These are phyloP conservation scores for Saccharum spontaneum DNA, from an alignment of 176 grass and related monocot species.

Conservation along the genomic window DNA sequence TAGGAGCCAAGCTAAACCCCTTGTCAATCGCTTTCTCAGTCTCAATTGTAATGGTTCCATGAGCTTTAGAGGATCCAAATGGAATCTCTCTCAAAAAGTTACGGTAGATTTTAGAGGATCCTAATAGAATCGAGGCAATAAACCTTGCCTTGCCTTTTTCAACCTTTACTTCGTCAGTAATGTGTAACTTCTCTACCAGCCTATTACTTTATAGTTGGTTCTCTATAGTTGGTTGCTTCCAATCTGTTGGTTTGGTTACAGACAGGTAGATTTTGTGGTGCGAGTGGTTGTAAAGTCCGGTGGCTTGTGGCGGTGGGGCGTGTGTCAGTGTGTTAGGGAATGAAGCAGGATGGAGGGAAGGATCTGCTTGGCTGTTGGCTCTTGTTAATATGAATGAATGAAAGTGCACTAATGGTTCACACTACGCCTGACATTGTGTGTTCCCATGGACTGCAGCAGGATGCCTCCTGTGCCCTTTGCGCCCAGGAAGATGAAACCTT, in stretches of 20 bases:
- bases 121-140: not conserved
- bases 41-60: not conserved
- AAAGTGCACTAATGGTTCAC: not conserved
- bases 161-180: not conserved
- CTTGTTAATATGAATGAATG: not conserved
- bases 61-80: not conserved
- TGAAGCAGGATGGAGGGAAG: not conserved
- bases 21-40: slow-evolving; percentile 8
- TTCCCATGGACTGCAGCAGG: too few relatives aligned
- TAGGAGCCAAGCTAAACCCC: slow-evolving; percentile 1
- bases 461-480: too few relatives aligned
- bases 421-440: not conserved
- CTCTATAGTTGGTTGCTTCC: slow-evolving; percentile 33
- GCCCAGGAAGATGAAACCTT: too few relatives aligned
- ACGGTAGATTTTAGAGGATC: not conserved
- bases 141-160: not conserved
- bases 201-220: slow-evolving; percentile 1
- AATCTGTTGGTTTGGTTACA: slow-evolving; percentile 31
- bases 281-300: slow-evolving; percentile 41
- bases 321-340: not conserved
- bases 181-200: not conserved
- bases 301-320: not conserved
- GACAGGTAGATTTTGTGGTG: slow-evolving; percentile 41
- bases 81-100: not conserved
- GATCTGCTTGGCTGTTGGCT: slow-evolving; percentile 11